Conservation (phyloP, 805 yeast genomes). For the Zygosaccharomyces bisporus region DNA sequence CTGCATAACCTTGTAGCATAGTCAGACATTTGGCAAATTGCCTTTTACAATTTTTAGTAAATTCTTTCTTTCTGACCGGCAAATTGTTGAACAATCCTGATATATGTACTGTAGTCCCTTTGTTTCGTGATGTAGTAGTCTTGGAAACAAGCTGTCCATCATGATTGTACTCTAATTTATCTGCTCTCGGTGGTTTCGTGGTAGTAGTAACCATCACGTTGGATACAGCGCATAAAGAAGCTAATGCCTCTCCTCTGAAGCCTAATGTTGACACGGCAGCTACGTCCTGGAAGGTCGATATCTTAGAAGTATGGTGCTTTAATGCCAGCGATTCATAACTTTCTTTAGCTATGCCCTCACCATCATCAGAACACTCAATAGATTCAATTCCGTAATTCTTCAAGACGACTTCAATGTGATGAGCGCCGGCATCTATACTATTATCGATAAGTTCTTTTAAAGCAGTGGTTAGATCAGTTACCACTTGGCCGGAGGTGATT, state of each 20-base stretch:
- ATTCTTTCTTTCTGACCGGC: slow-evolving; percentile 80
- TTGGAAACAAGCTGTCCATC: slow-evolving; percentile 49
- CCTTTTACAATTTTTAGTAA: slow-evolving; percentile 59
- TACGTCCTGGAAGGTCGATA: slow-evolving; percentile 53
- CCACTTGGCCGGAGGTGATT: slow-evolving; percentile 91
- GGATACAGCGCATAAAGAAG: slow-evolving; percentile 60
- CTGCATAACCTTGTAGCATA: slow-evolving; percentile 62
- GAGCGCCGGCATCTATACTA: slow-evolving; percentile 73
- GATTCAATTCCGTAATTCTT: slow-evolving; percentile 69
- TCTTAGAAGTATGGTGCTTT: slow-evolving; percentile 67
- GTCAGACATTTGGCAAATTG: slow-evolving; percentile 69
- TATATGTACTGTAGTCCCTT: slow-evolving; percentile 67
- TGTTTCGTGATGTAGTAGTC: slow-evolving; percentile 47
- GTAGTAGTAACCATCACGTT: slow-evolving; percentile 50
- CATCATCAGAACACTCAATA: slow-evolving; percentile 66
- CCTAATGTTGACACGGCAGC: slow-evolving; percentile 54
- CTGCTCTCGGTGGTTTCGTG: slow-evolving; percentile 54
- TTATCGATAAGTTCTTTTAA: slow-evolving; percentile 87
- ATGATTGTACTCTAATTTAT: slow-evolving; percentile 48
- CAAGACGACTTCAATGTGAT: slow-evolving; percentile 63
- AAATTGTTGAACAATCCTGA: slow-evolving; percentile 57
- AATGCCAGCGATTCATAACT: slow-evolving; percentile 55
- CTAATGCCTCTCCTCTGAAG: slow-evolving; percentile 78
- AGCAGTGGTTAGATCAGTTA: slow-evolving; percentile 69
- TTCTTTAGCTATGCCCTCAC: slow-evolving; percentile 52